These are phyloP conservation scores for Penicillium sclerotigenum DNA, from an alignment of 2,329 filamentous ascomycete genomes.

Conservation along the genomic window DNA sequence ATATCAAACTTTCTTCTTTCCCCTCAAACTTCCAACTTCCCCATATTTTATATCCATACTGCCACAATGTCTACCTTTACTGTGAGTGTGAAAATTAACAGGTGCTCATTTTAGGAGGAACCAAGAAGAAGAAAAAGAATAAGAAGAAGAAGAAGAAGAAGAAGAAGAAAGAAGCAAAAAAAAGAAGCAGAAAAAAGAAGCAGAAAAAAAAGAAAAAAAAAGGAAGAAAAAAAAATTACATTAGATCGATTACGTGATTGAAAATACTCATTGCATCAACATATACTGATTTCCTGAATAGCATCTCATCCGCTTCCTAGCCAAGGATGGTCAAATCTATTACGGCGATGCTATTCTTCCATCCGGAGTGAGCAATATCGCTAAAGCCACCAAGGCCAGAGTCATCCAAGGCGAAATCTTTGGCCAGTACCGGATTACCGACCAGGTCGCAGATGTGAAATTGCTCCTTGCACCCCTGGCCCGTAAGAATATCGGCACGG, in stretches of 20 bases:
- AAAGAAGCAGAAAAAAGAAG: too few relatives aligned
- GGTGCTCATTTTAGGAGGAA: neutral
- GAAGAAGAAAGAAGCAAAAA: too few relatives aligned
- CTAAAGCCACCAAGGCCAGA: constrained; percentile 58
- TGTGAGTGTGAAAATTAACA: constrained; percentile 2
- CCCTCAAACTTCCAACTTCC: neutral
- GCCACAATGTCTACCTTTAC: constrained; percentile 14
- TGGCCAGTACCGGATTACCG: constrained; percentile 61
- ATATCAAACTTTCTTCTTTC: too few relatives aligned
- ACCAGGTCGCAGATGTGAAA: constrained; percentile 54
- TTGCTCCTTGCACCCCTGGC: constrained; percentile 63
- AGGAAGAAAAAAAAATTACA: neutral
- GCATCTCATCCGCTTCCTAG: constrained; percentile 71
- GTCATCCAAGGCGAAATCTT: constrained; percentile 66
- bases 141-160: too few relatives aligned
- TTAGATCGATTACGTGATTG: neutral
- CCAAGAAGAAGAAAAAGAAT: neutral
- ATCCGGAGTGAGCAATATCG: constrained; percentile 57
- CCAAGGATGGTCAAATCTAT: constrained; percentile 65
- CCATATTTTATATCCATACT: neutral
- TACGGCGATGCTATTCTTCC: constrained; percentile 73
- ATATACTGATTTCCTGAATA: constrained; percentile 34
- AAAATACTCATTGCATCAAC: neutral
- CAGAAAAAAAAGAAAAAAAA: too few relatives aligned
- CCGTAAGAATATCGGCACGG: constrained; percentile 60